phyloP scores from a whole-genome alignment of 1,139 yeast genomes.

The Blastobotrys indianensis region DNA sequence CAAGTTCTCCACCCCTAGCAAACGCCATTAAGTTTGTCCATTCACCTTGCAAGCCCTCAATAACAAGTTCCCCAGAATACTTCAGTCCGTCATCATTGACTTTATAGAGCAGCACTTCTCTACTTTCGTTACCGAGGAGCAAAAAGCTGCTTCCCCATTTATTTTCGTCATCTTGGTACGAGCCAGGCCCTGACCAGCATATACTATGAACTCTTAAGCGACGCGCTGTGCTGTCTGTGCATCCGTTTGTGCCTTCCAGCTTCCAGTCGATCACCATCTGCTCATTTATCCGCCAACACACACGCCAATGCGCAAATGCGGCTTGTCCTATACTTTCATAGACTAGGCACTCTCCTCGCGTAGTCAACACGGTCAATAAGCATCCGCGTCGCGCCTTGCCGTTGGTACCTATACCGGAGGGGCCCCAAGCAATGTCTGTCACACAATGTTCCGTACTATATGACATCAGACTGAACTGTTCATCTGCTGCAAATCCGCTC shows the following conservation, averaged over 20 bases:
- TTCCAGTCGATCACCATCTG: conserved; percentile 14
- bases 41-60: neutral
- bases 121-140: conserved; percentile 21
- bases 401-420: conserved; percentile 15
- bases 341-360: conserved; percentile 19
- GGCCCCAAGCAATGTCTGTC: conserved; percentile 24
- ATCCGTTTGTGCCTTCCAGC: too few species aligned
- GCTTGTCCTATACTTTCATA: conserved; percentile 20
- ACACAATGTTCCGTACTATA: conserved; percentile 18
- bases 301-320: conserved; percentile 17
- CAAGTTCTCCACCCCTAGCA: neutral
- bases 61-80: neutral
- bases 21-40: too few species aligned
- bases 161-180: neutral
- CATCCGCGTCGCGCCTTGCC: conserved; percentile 16
- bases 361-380: conserved; percentile 17
- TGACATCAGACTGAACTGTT: conserved; percentile 16
- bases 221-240: neutral
- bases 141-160: conserved; percentile 23
- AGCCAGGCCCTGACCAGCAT: conserved; percentile 15
- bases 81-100: conserved; percentile 12
- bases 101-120: conserved; percentile 17
- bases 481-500: conserved; percentile 13
- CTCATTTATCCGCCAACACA: conserved; percentile 12
- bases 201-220: conserved; percentile 15